Percentiles rank a stretch among this genome's conserved stretches.
phyloP scores from a whole-genome alignment of 495 filamentous ascomycete genomes.

The Hypoxylon rickii region DNA sequence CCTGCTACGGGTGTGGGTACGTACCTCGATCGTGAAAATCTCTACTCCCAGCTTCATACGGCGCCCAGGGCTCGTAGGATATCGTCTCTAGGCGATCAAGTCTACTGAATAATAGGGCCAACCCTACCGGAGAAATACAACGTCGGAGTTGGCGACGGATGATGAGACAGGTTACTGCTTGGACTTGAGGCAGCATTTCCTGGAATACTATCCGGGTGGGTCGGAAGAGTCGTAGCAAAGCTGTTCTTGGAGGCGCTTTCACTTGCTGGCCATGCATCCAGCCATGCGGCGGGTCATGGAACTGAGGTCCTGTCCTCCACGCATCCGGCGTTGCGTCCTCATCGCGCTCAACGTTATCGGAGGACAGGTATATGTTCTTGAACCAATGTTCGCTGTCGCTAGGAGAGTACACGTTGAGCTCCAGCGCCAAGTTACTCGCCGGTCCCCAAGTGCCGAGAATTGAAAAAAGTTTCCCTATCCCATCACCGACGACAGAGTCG shows the following conservation, averaged over 20 bases:
- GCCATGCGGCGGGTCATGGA: constrained; percentile 23
- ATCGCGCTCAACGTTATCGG: constrained; percentile 15
- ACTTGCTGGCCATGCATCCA: constrained; percentile 26
- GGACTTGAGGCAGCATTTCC: constrained; percentile 16
- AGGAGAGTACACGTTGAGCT: constrained; percentile 25
- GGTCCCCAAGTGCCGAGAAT: constrained; percentile 12
- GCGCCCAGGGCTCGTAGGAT: constrained; percentile 22
- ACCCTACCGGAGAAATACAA: constrained; percentile 13
- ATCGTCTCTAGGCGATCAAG: constrained; percentile 19
- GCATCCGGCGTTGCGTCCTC: neutral
- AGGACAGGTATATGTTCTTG: constrained; percentile 21
- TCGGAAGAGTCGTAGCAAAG: constrained; percentile 23
- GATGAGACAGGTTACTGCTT: constrained; percentile 24
- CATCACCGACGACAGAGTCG: neutral
- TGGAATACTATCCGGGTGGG: constrained; percentile 11
- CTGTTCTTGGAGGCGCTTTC: constrained; percentile 20
- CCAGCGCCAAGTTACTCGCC: constrained; percentile 13
- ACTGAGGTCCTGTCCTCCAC: neutral
- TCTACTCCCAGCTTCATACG: constrained; percentile 8
- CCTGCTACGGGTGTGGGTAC: constrained; percentile 2
- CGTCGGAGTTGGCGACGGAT: constrained; percentile 33
- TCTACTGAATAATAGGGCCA: constrained; percentile 15
- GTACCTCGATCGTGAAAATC: constrained; percentile 13
- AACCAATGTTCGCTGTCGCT: constrained; percentile 33
- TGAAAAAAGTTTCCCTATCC: neutral